A percentile compares a stretch with the other conserved stretches of the same genome.
These are phyloP conservation scores for Zymoseptoria brevis DNA, from an alignment of 2,329 filamentous ascomycete species.

Conservation along the genomic window DNA sequence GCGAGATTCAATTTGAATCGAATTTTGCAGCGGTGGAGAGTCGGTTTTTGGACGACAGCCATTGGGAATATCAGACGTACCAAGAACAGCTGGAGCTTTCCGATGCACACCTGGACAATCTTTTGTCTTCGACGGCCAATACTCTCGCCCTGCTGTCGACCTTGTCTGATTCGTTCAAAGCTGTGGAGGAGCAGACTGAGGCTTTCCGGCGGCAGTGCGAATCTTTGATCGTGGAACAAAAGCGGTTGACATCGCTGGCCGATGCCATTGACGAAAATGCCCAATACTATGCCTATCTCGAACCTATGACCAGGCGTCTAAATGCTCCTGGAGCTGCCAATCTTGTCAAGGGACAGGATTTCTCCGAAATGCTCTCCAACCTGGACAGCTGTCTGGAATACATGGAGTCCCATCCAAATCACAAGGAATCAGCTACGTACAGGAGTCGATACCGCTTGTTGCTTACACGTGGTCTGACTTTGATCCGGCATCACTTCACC, in stretches of 20 bases:
- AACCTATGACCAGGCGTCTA: slow-evolving; percentile 78
- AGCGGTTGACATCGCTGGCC: slow-evolving; percentile 67
- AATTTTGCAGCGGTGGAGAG: slow-evolving; percentile 55
- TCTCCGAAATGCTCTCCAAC: slow-evolving; percentile 78
- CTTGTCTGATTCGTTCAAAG: slow-evolving; percentile 76
- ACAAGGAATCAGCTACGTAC: slow-evolving; percentile 82
- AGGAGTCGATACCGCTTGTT: slow-evolving; percentile 79
- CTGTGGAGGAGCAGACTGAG: slow-evolving; percentile 84
- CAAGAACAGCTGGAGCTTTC: slow-evolving; percentile 73
- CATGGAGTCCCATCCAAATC: slow-evolving; percentile 76
- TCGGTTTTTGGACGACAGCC: slow-evolving; percentile 69
- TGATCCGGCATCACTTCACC: slow-evolving; percentile 60
- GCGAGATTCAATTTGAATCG: slow-evolving; percentile 48
- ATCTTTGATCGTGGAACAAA: slow-evolving; percentile 74
- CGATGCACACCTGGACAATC: slow-evolving; percentile 69
- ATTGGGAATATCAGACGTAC: slow-evolving; percentile 80
- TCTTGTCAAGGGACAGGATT: slow-evolving; percentile 74
- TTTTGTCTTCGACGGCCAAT: slow-evolving; percentile 68
- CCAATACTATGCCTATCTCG: slow-evolving; percentile 90
- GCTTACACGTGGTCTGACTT: slow-evolving; percentile 59
- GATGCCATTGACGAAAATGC: slow-evolving; percentile 81
- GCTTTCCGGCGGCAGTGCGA: slow-evolving; percentile 90
- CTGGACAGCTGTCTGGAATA: slow-evolving; percentile 88
- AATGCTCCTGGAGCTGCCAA: slow-evolving; percentile 87
- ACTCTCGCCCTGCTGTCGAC: slow-evolving; percentile 68